Percentiles rank a stretch among this genome's conserved stretches.
Conservation (phyloP, 106 monocot species). For the Vanilla planifolia region DNA sequence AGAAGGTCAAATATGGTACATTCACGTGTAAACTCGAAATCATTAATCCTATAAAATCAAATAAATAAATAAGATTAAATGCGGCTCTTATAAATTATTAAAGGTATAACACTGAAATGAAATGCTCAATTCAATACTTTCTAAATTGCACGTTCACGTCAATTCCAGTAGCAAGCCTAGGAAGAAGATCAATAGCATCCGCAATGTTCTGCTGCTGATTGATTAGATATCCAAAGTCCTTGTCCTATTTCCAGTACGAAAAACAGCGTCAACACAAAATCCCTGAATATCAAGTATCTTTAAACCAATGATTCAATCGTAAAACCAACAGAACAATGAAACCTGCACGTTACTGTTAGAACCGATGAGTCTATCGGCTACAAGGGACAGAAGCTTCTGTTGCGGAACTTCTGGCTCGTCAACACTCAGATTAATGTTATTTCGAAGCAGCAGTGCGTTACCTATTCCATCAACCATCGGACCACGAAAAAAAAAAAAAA, state of each 20-base stretch:
- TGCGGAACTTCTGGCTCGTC: constrained; percentile 65
- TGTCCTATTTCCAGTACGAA: constrained; percentile 24
- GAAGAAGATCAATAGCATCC: constrained; percentile 90
- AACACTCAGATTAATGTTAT: constrained; percentile 45
- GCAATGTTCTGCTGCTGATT: constrained; percentile 89
- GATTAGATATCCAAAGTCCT: constrained; percentile 67
- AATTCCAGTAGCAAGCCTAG: constrained; percentile 79
- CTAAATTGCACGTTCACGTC: constrained; percentile 93
- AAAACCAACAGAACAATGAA: neutral
- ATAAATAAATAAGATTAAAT: neutral
- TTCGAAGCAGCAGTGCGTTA: constrained; percentile 78
- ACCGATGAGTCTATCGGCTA: constrained; percentile 77
- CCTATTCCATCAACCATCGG: constrained; percentile 26
- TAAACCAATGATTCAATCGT: constrained; percentile 1
- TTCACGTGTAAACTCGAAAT: constrained; percentile 90
- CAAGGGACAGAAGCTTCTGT: constrained; percentile 70
- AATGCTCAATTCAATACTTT: constrained; percentile 36
- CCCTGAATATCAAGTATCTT: constrained; percentile 2
- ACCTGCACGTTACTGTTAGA: constrained; percentile 81
- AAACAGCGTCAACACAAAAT: neutral
- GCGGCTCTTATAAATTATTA: neutral
- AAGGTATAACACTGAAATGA: neutral
- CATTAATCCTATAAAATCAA: constrained; percentile 59
- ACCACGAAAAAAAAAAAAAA: constrained; percentile 1
- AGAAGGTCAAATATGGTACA: constrained; percentile 98